Conservation (phyloP, 495 filamentous ascomycete species). For the Hyaloscypha hepaticicola region DNA sequence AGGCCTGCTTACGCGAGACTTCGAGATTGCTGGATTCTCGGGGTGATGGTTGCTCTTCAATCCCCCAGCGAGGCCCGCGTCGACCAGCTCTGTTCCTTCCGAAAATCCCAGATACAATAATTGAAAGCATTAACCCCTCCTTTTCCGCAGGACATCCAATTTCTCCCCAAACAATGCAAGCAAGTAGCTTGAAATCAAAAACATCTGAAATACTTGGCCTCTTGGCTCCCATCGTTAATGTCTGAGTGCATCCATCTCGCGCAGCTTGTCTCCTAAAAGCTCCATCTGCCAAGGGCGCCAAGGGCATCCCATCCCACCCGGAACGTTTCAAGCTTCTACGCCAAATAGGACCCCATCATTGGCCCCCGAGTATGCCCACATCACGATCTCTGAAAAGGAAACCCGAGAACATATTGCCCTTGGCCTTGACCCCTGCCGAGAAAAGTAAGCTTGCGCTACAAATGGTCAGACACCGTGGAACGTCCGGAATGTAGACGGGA, state of each 20-base stretch:
- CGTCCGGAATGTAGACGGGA: neutral
- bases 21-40: no score
- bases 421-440: neutral
- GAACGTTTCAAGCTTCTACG: neutral
- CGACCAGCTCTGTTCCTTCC: no score
- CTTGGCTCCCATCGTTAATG: neutral
- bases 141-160: neutral
- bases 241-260: neutral
- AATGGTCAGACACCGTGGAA: neutral
- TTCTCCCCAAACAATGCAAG: neutral
- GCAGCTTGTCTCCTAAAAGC: neutral
- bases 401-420: neutral
- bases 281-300: neutral
- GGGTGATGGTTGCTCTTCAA: no score
- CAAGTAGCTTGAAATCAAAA: neutral
- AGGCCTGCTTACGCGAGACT: no score
- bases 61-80: no score
- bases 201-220: neutral
- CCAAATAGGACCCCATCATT: neutral
- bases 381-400: no score
- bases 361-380: neutral
- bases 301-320: neutral
- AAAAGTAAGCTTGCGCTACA: neutral
- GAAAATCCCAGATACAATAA: no score
- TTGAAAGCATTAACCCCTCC: no score